phyloP scores from a whole-genome alignment of 2,329 filamentous ascomycete species.

The Erysiphe pulchra region DNA sequence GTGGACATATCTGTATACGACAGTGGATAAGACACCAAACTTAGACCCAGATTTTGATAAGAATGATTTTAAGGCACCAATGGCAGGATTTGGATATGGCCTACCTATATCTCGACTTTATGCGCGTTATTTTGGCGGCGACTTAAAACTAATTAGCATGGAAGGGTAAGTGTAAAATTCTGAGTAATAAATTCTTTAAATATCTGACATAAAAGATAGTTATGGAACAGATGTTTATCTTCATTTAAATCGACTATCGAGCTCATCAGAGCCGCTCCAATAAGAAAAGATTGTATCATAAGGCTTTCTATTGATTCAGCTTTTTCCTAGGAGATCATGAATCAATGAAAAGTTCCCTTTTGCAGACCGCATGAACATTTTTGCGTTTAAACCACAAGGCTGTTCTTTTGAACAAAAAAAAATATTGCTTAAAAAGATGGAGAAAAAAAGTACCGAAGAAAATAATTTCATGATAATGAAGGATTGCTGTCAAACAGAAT shows the following conservation, averaged over 20 bases:
- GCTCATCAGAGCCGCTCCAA: slow-evolving; percentile 88
- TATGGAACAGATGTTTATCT: slow-evolving; percentile 98
- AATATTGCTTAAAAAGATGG: too few relatives aligned
- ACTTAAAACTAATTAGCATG: slow-evolving; percentile 96
- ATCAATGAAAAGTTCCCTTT: too few relatives aligned
- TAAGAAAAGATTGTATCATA: slow-evolving; percentile 26
- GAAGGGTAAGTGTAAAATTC: slow-evolving; percentile 46
- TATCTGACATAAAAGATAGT: slow-evolving; percentile 19
- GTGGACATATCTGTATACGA: slow-evolving; percentile 99
- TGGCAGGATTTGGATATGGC: slow-evolving; percentile 98
- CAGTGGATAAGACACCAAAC: slow-evolving; percentile 82
- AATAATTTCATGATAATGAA: too few relatives aligned
- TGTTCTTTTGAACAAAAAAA: too few relatives aligned
- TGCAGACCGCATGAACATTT: too few relatives aligned
- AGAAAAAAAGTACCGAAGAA: too few relatives aligned
- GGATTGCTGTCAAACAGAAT: too few relatives aligned
- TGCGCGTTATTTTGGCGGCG: slow-evolving; percentile 88
- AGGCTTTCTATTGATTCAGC: slow-evolving; percentile 45
- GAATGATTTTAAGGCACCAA: slow-evolving; percentile 95
- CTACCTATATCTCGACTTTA: slow-evolving; percentile 84
- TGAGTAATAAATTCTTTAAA: background rate
- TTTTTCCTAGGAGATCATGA: too few relatives aligned
- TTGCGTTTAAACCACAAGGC: too few relatives aligned
- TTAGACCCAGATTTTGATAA: slow-evolving; percentile 96
- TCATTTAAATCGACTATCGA: slow-evolving; percentile 84